phyloP scores from a whole-genome alignment of 2,329 filamentous ascomycete species.

The Erysiphe neolycopersici region DNA sequence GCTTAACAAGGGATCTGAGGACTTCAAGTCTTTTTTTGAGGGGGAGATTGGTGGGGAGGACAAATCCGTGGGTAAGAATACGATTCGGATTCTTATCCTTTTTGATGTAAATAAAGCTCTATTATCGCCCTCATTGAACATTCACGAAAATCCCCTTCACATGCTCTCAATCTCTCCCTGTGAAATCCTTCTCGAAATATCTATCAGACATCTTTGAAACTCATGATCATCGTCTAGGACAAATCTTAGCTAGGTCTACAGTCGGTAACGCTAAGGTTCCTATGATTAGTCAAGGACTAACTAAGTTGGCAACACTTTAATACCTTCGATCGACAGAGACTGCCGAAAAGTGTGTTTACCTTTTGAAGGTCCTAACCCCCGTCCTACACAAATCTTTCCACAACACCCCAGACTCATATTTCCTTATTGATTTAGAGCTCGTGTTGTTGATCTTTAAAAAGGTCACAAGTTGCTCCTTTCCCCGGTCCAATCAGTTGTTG shows the following conservation, averaged over 20 bases:
- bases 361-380: not conserved
- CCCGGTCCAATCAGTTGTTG: not conserved
- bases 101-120: not conserved
- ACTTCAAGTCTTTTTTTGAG: not conserved
- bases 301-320: not conserved
- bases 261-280: no score
- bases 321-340: not conserved
- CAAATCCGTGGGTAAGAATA: not conserved
- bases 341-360: slow-evolving; percentile 3
- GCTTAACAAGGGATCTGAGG: not conserved
- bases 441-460: not conserved
- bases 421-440: not conserved
- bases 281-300: no score
- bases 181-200: no score
- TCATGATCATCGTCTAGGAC: no score
- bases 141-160: no score
- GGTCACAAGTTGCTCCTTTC: not conserved
- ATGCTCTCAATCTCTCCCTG: no score
- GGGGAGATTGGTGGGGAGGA: not conserved
- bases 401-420: not conserved
- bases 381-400: not conserved
- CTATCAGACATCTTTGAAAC: no score
- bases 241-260: no score
- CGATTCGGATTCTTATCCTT: not conserved
- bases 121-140: not conserved